These are phyloP conservation scores for Mesostigma viride DNA, from an alignment of 139 green algal species.

Conservation along the genomic window DNA sequence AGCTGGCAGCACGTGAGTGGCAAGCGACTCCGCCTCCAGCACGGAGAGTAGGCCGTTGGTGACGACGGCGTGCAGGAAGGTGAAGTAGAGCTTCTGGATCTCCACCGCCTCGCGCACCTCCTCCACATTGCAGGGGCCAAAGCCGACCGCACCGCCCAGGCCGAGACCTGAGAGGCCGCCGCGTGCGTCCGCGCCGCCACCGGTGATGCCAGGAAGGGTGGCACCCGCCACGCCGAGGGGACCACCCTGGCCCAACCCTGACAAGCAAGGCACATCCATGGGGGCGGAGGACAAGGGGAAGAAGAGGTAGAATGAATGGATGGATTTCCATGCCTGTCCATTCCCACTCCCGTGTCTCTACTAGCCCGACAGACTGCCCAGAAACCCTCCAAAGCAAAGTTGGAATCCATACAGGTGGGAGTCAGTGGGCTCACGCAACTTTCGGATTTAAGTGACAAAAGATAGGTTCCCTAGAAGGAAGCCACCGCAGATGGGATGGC, in stretches of 20 bases:
- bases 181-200: not conserved
- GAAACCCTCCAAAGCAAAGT: too few relatives aligned
- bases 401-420: too few relatives aligned
- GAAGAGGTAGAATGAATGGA: too few relatives aligned
- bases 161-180: not conserved
- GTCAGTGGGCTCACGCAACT: too few relatives aligned
- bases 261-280: not conserved
- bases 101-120: conserved; percentile 23
- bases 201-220: not conserved
- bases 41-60: conserved; percentile 16
- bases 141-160: not conserved
- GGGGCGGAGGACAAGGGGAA: not conserved
- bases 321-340: too few relatives aligned
- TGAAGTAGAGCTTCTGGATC: conserved; percentile 21
- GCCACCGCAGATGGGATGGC: too few relatives aligned
- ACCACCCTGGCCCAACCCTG: not conserved
- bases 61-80: conserved; percentile 21
- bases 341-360: too few relatives aligned
- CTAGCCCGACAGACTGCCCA: too few relatives aligned
- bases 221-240: not conserved
- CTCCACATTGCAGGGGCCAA: conserved; percentile 8
- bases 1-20: not conserved
- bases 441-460: too few relatives aligned
- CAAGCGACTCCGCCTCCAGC: conserved; percentile 15
- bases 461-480: too few relatives aligned